Evolutionary conservation across 2,329 filamentous ascomycete species (phyloP).

Genomic region (Elsinoe batatas): DNA sequence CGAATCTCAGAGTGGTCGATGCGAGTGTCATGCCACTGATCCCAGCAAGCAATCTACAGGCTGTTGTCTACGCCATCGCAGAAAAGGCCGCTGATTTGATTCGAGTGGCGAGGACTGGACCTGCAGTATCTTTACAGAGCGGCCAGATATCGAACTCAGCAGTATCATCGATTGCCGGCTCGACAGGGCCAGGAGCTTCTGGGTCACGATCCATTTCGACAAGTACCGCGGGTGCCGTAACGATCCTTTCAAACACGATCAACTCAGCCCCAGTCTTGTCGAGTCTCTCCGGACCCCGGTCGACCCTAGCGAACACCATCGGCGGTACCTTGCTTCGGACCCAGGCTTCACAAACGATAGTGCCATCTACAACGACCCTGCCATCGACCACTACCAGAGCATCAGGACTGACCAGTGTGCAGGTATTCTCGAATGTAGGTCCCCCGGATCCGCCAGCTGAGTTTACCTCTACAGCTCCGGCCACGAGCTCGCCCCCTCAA

Average conservation of each 20-base stretch:
- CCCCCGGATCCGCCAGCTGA: no score
- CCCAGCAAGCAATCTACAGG: slow-evolving; percentile 28
- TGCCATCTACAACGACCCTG: no score
- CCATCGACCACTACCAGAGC: no score
- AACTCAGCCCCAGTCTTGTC: no score
- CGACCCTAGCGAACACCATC: no score
- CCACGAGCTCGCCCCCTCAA: neutral
- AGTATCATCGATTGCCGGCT: neutral
- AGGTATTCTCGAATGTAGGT: no score
- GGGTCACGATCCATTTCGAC: neutral
- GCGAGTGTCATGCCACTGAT: slow-evolving; percentile 38
- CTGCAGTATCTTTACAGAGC: neutral
- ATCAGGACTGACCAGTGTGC: no score
- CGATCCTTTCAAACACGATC: no score
- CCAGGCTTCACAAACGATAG: no score
- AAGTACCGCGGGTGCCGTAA: no score
- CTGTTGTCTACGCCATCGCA: slow-evolving; percentile 26
- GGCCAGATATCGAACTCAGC: neutral
- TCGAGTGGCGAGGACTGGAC: slow-evolving; percentile 24
- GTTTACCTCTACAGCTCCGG: neutral
- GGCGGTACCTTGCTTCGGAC: no score
- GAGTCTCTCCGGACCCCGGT: no score
- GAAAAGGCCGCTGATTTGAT: slow-evolving; percentile 42
- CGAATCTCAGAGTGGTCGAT: slow-evolving; percentile 38
- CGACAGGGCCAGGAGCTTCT: neutral